Percentiles rank a stretch among this genome's conserved stretches.
Conservation (phyloP, 352 stramenopile species). For the Phytopythium helicoides region DNA sequence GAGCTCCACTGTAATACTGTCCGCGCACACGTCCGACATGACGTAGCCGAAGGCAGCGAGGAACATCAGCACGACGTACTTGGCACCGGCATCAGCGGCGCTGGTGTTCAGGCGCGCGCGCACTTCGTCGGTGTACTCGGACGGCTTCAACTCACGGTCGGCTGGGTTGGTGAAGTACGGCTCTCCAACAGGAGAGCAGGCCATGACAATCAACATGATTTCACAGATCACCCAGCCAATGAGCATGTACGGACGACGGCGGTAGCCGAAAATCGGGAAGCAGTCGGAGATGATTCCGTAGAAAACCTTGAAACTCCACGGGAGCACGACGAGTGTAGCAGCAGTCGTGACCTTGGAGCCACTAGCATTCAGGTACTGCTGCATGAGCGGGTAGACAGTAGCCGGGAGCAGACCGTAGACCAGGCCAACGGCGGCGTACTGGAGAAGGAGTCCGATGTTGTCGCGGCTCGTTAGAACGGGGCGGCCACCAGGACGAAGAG, state of each 20-base stretch:
- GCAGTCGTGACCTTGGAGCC: conserved; percentile 34
- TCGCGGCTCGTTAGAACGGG: conserved; percentile 25
- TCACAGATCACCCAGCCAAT: conserved; percentile 33
- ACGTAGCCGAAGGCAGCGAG: conserved; percentile 28
- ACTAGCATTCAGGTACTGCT: conserved; percentile 36
- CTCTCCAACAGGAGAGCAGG: conserved; percentile 8
- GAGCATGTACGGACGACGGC: conserved; percentile 41
- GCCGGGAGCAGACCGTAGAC: conserved; percentile 32
- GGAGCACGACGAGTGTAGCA: conserved; percentile 26
- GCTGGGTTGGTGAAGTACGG: conserved; percentile 29
- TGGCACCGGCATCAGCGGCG: conserved; percentile 13
- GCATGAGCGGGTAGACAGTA: conserved; percentile 42
- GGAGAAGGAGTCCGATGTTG: conserved; percentile 29
- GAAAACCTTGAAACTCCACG: conserved; percentile 47
- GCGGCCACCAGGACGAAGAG: conserved; percentile 22
- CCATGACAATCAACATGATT: conserved; percentile 26
- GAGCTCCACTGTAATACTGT: conserved; percentile 27
- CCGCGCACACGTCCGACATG: conserved; percentile 22
- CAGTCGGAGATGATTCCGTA: conserved; percentile 39
- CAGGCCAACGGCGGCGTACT: conserved; percentile 40
- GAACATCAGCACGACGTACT: conserved; percentile 35
- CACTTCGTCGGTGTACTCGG: conserved; percentile 6
- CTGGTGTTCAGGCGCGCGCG: conserved; percentile 12
- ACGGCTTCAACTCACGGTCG: not conserved
- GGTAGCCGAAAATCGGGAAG: conserved; percentile 40